phyloP scores from a whole-genome alignment of 352 stramenopile genomes.

The Peronosclerospora sorghi region DNA sequence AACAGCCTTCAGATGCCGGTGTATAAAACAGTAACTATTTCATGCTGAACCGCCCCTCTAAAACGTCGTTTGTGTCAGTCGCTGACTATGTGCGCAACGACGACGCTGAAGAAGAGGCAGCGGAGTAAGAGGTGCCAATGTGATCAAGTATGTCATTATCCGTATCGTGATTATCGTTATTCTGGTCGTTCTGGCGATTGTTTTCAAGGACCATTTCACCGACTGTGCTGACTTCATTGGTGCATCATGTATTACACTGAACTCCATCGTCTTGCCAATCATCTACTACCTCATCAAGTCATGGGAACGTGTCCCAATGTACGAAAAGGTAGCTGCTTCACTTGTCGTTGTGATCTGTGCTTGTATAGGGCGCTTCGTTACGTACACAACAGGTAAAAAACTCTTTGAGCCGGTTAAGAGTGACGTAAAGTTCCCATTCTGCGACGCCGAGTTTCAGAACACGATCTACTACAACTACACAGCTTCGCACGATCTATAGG shows the following conservation, averaged over 20 bases:
- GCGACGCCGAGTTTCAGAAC: too few relatives aligned
- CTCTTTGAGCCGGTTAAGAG: slow-evolving; percentile 13
- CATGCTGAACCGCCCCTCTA: slow-evolving; percentile 8
- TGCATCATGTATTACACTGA: slow-evolving; percentile 30
- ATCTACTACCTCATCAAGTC: slow-evolving; percentile 28
- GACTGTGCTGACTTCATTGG: slow-evolving; percentile 31
- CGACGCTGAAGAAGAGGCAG: slow-evolving; percentile 7
- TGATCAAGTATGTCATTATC: slow-evolving; percentile 29
- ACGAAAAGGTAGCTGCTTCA: slow-evolving; percentile 14
- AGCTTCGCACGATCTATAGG: slow-evolving; percentile 18
- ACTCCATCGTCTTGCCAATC: slow-evolving; percentile 36
- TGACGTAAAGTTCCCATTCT: too few relatives aligned
- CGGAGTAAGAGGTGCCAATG: slow-evolving; percentile 27
- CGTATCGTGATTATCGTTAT: slow-evolving; percentile 24
- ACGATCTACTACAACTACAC: slow-evolving; percentile 43
- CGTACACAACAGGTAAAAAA: slow-evolving; percentile 19
- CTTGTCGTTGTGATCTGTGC: slow-evolving; percentile 19
- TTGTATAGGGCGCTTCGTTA: slow-evolving; percentile 23
- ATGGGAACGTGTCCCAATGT: slow-evolving; percentile 17
- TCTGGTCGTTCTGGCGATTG: slow-evolving; percentile 24
- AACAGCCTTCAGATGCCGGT: neutral
- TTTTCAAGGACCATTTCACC: slow-evolving; percentile 36
- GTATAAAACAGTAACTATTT: slow-evolving; percentile 7
- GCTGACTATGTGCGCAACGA: slow-evolving; percentile 20
- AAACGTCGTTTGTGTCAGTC: slow-evolving; percentile 32